Conservation (phyloP, 2,329 filamentous ascomycete genomes). For the Botrytis sinoallii region DNA sequence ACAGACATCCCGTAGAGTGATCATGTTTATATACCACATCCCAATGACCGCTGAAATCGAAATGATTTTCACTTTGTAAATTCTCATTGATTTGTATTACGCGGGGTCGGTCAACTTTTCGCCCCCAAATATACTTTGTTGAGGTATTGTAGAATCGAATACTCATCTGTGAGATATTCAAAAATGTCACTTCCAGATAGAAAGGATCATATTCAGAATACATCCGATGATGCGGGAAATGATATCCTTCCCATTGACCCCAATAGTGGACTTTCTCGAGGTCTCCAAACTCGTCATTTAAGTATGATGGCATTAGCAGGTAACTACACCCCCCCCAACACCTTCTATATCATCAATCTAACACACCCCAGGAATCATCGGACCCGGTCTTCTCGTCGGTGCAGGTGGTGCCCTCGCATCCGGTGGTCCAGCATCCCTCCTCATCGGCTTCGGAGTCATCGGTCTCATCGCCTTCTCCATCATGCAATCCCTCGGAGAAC, state of each 20-base stretch:
- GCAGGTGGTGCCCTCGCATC: slow-evolving; percentile 65
- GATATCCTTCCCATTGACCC: slow-evolving; percentile 44
- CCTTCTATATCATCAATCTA: not conserved
- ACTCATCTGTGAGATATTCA: not conserved
- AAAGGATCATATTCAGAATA: not conserved
- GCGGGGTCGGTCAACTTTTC: not conserved
- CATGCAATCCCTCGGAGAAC: slow-evolving; percentile 67
- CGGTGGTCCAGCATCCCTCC: slow-evolving; percentile 67
- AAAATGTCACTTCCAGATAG: not conserved
- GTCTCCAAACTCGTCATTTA: slow-evolving; percentile 64
- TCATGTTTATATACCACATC: not conserved
- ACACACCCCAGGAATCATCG: slow-evolving; percentile 45
- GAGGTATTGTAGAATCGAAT: not conserved
- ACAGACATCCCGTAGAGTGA: not conserved
- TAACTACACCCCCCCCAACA: not conserved
- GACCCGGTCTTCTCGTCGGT: slow-evolving; percentile 70
- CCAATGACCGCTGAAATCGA: not conserved
- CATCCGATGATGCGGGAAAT: not conserved
- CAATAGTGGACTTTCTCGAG: slow-evolving; percentile 64
- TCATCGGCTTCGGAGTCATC: slow-evolving; percentile 72
- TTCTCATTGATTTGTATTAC: not conserved
- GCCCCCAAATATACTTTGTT: not conserved
- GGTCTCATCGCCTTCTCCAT: slow-evolving; percentile 61
- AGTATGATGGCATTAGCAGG: slow-evolving; percentile 62
- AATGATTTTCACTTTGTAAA: not conserved